Evolutionary conservation across 2,329 filamentous ascomycete genomes (phyloP).

Genomic region (Claviceps africana): DNA sequence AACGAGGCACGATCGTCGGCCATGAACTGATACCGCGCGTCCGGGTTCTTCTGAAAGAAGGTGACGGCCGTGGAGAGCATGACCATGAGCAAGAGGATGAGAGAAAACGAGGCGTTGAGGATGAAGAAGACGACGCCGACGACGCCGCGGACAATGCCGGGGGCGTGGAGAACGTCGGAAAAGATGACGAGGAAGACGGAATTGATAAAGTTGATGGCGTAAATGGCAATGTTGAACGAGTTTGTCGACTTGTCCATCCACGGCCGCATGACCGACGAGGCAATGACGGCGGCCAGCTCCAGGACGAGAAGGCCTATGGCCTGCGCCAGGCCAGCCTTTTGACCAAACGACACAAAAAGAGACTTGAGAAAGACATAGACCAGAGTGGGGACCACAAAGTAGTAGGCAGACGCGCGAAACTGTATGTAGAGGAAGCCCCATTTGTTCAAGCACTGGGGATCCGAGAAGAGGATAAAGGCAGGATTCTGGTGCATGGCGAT

Average conservation of each 20-base stretch:
- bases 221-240: conserved; percentile 86
- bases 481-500: conserved; percentile 50
- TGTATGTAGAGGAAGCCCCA: conserved; percentile 97
- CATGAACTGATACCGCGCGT: conserved; percentile 89
- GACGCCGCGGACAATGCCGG: conserved; percentile 67
- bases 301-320: conserved; percentile 74
- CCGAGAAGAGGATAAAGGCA: conserved; percentile 89
- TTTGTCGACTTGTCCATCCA: conserved; percentile 99
- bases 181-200: conserved; percentile 79
- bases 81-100: conserved; percentile 70
- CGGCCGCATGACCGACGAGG: conserved; percentile 65
- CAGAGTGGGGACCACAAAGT: conserved; percentile 73
- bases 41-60: conserved; percentile 81
- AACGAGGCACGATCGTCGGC: conserved; percentile 87
- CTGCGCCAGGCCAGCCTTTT: conserved; percentile 56
- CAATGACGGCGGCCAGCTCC: conserved; percentile 64
- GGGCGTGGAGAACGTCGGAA: conserved; percentile 70
- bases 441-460: conserved; percentile 81
- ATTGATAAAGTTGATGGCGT: conserved; percentile 77
- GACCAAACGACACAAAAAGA: conserved; percentile 72
- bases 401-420: conserved; percentile 88
- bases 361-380: conserved; percentile 71
- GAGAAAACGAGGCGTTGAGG: conserved; percentile 67
- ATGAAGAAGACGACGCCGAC: conserved; percentile 84
- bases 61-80: conserved; percentile 45